phyloP scores from a whole-genome alignment of 768 basidiomycete species.

The Boletales sp. region DNA sequence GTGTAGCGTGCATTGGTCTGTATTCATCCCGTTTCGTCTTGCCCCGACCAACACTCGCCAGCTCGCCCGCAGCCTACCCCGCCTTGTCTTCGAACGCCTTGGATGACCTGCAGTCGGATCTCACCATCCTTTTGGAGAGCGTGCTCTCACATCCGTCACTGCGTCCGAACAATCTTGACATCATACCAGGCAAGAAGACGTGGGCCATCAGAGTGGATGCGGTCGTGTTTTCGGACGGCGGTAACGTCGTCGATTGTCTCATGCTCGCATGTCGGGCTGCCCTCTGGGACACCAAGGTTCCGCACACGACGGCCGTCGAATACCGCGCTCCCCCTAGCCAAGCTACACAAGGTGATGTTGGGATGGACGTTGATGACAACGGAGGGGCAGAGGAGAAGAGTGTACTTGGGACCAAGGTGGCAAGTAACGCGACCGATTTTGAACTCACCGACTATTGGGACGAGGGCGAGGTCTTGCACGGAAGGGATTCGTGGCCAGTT shows the following conservation, averaged over 20 bases:
- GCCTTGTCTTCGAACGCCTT: constrained; percentile 56
- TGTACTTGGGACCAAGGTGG: constrained; percentile 54
- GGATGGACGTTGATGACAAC: constrained; percentile 54
- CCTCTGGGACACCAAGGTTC: constrained; percentile 78
- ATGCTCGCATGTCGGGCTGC: constrained; percentile 79
- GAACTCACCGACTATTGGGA: constrained; percentile 88
- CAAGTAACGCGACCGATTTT: constrained; percentile 64
- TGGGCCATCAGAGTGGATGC: constrained; percentile 79
- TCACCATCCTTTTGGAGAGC: constrained; percentile 58
- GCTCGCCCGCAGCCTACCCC: constrained; percentile 81
- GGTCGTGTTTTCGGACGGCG: constrained; percentile 69
- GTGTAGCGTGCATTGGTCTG: constrained; percentile 77
- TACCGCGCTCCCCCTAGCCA: constrained; percentile 48
- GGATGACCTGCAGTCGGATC: constrained; percentile 75
- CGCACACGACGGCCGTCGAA: constrained; percentile 66
- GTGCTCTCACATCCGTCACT: constrained; percentile 65
- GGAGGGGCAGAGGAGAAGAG: constrained; percentile 33
- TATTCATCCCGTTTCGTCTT: constrained; percentile 6
- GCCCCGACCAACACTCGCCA: constrained; percentile 34
- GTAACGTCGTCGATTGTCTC: constrained; percentile 73
- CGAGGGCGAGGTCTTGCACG: constrained; percentile 65
- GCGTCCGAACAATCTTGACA: constrained; percentile 60
- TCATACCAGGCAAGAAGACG: constrained; percentile 56
- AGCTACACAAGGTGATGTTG: constrained; percentile 27
- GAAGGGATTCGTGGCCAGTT: constrained; percentile 68